phyloP scores from a whole-genome alignment of 371 early-diverging fungal species.

The Zychaea mexicana region DNA sequence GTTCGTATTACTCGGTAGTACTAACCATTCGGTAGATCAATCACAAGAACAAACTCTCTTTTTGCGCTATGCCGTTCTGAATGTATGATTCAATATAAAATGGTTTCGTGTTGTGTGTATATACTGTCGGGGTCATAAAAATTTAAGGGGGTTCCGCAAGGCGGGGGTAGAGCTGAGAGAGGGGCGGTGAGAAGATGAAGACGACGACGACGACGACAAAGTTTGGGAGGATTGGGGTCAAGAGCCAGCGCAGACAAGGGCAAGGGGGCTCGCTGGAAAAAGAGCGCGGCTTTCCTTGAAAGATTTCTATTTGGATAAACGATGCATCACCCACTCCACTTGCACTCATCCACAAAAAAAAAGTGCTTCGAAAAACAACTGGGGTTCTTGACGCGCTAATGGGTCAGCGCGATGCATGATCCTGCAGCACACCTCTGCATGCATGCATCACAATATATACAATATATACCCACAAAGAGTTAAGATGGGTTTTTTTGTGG shows the following conservation, averaged over 20 bases:
- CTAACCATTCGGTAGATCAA: no score
- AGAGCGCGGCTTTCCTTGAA: neutral
- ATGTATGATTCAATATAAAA: no score
- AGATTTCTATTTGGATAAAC: neutral
- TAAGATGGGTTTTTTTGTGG: no score
- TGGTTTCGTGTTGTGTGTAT: no score
- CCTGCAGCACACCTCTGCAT: conserved; percentile 17
- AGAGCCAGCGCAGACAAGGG: no score
- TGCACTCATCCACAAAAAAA: neutral
- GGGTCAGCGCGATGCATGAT: conserved; percentile 1
- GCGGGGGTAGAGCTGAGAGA: neutral
- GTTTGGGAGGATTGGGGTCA: no score
- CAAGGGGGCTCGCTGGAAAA: no score
- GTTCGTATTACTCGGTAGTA: no score
- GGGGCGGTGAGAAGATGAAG: no score
- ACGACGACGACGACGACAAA: no score
- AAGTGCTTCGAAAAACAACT: conserved; percentile 17
- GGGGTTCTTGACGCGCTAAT: neutral
- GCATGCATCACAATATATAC: neutral
- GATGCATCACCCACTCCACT: conserved; percentile 1
- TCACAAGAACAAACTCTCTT: conserved; percentile 1
- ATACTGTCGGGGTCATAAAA: conserved; percentile 6
- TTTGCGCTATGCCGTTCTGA: no score
- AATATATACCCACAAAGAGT: neutral
- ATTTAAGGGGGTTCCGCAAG: conserved; percentile 1